Evolutionary conservation across 2,329 filamentous ascomycete species (phyloP).

Genomic region (Diaporthe aspalathi): DNA sequence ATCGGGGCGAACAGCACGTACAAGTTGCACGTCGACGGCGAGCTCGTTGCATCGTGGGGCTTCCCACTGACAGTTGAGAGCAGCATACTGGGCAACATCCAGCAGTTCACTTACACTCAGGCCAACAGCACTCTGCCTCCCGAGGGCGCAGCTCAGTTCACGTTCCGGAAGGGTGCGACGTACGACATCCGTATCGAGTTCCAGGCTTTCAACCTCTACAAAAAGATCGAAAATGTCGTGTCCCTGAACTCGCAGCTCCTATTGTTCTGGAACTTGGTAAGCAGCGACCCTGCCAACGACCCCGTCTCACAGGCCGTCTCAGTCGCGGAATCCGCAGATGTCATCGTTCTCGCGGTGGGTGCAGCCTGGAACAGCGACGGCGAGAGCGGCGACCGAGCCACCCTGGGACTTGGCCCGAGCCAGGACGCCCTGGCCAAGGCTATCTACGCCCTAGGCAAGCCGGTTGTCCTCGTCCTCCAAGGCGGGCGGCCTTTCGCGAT

Average conservation of each 20-base stretch:
- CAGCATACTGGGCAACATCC: conserved; percentile 55
- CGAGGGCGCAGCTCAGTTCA: conserved; percentile 51
- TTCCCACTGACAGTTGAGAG: conserved; percentile 43
- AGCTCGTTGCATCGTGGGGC: conserved; percentile 45
- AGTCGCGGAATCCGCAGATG: conserved; percentile 50
- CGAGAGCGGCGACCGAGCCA: conserved; percentile 55
- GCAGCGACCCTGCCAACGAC: conserved; percentile 44
- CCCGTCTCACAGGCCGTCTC: conserved; percentile 49
- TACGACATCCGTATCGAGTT: conserved; percentile 56
- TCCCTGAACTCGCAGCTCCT: conserved; percentile 56
- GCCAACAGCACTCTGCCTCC: conserved; percentile 52
- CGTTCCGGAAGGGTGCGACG: conserved; percentile 48
- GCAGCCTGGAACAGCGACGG: conserved; percentile 59
- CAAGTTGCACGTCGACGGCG: conserved; percentile 51
- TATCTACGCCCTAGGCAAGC: conserved; percentile 53
- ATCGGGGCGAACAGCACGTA: conserved; percentile 54
- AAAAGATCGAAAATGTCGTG: conserved; percentile 52
- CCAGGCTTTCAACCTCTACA: conserved; percentile 54
- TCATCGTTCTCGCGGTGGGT: conserved; percentile 54
- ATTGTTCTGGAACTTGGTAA: conserved; percentile 59
- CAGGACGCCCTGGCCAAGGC: conserved; percentile 52
- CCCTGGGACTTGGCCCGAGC: conserved; percentile 50
- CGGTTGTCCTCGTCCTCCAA: conserved; percentile 55
- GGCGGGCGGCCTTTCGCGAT: conserved; percentile 56
- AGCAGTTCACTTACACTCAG: conserved; percentile 50